Evolutionary conservation across 1,139 yeast species (phyloP).

Genomic region (Saccharomyces hybrid): DNA sequence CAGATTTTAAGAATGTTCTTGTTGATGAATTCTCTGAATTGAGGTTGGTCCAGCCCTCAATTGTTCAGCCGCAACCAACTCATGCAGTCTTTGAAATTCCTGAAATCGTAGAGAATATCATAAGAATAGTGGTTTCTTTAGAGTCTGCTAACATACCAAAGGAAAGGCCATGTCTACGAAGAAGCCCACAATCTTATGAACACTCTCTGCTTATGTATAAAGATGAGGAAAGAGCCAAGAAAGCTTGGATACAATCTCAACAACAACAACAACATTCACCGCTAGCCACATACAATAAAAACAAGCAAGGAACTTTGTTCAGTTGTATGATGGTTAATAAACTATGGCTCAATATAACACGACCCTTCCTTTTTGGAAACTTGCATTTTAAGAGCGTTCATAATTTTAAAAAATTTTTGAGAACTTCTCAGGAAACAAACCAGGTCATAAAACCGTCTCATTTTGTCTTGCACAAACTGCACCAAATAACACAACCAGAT

Average conservation of each 20-base stretch:
- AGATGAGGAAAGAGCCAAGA: conserved; percentile 42
- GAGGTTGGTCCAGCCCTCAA: conserved; percentile 5
- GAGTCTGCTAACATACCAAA: conserved; percentile 23
- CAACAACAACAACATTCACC: conserved; percentile 8
- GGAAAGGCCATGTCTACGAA: conserved; percentile 50
- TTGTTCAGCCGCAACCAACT: conserved; percentile 1
- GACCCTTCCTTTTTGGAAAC: conserved; percentile 47
- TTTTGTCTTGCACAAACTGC: conserved; percentile 45
- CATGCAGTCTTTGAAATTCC: conserved; percentile 64
- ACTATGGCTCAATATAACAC: conserved; percentile 53
- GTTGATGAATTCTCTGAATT: conserved; percentile 8
- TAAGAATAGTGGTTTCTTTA: conserved; percentile 49
- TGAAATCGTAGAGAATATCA: conserved; percentile 59
- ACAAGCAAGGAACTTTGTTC: conserved; percentile 34
- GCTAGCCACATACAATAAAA: conserved; percentile 1
- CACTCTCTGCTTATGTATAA: conserved; percentile 58
- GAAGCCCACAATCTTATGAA: conserved; percentile 58
- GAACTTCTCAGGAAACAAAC: conserved; percentile 2
- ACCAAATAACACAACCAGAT: conserved; percentile 38
- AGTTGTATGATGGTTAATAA: conserved; percentile 63
- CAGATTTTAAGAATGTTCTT: conserved; percentile 1
- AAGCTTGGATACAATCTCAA: conserved; percentile 39
- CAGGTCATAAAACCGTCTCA: conserved; percentile 33
- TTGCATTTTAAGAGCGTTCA: conserved; percentile 47
- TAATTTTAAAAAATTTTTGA: conserved; percentile 42